Evolutionary conservation across 2,329 filamentous ascomycete genomes (phyloP).

Genomic region (Aspergillus caelatus): DNA sequence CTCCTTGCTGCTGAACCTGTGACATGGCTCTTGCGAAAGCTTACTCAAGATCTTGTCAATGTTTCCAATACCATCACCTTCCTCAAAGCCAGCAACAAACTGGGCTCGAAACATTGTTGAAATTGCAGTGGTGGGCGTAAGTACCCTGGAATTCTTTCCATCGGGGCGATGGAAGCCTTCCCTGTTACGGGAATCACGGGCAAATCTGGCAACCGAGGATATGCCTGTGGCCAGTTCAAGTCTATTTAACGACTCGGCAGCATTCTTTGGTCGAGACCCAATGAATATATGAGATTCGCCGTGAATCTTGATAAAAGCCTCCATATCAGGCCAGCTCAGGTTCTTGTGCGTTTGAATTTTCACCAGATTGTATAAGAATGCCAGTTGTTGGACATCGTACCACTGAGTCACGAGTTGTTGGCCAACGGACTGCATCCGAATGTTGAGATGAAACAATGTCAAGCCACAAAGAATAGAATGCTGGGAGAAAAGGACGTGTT

Average conservation of each 20-base stretch:
- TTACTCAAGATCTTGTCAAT: no score
- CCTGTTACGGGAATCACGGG: conserved; percentile 26
- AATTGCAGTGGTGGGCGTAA: conserved; percentile 29
- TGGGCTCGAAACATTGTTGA: conserved; percentile 19
- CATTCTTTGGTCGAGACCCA: conserved; percentile 30
- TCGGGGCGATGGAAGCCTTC: not conserved
- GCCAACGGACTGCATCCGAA: conserved; percentile 29
- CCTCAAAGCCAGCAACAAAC: no score
- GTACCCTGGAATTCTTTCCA: conserved; percentile 24
- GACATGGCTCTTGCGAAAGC: no score
- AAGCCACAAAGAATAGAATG: conserved; percentile 30
- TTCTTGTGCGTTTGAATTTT: conserved; percentile 17
- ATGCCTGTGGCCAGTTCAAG: conserved; percentile 32
- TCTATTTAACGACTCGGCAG: conserved; percentile 29
- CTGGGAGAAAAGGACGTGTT: conserved; percentile 29
- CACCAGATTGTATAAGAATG: conserved; percentile 34
- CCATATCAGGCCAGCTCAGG: conserved; percentile 34
- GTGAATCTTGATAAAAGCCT: conserved; percentile 34
- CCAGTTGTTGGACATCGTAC: conserved; percentile 33
- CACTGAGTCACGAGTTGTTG: conserved; percentile 30
- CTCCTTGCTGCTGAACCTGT: no score
- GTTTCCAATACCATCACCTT: no score
- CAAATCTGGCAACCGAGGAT: conserved; percentile 30
- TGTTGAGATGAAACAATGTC: conserved; percentile 29
- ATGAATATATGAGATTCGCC: conserved; percentile 34